Base-by-base conservation (phyloP, 768 basidiomycete genomes). In the Lactarius sp. region DNA sequence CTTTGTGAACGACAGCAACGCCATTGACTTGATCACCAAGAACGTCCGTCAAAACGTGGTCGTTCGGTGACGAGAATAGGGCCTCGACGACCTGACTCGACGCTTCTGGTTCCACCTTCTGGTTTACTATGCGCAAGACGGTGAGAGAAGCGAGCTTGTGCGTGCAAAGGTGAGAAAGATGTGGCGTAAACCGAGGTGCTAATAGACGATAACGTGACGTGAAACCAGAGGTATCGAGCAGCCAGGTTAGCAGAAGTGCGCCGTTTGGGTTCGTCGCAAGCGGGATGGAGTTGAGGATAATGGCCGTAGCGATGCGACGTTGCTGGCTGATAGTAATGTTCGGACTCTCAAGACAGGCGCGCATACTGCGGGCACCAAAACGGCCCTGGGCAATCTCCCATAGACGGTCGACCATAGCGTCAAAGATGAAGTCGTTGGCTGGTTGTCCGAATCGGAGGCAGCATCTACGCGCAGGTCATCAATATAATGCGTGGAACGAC, bases 381-480 rank as follows among this genome's bases (percentile, higher is more conserved):
- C 97, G 87, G 27, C 96, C 96, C 77, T 98, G 96, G 0, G 94
- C 96, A 58, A 99, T 82, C 77, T 98, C 97, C 94, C 97, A 98
- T 78, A 97, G 89, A 46, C 97, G 91, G 74, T 98, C 96, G 52
- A 92, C 88, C 80, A 98, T 98, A 34, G 93, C 94, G 73, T 98
- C 95, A 73, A 98, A 98, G 63, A 98, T 90, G 74, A 98, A 98
- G 68, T 96, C 93, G 61, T 93, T 95, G 36, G 83, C 84, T 39
- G 95, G 95, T 42, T 88, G 76, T 52, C 91, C 90, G 70, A 98
- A 98, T 41, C 92, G 88, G 49, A 98, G 80, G 73, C 94, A 93
- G 74, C 91, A 90, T 74, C 92, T 92, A 63, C 1, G 14, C n/a
- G 20, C 31, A 46, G 34, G 4, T 27, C 16, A 22, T 60, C 42